Base-by-base conservation (phyloP, 2,329 filamentous ascomycete genomes). In the Cordyceps cateniannulata region DNA sequence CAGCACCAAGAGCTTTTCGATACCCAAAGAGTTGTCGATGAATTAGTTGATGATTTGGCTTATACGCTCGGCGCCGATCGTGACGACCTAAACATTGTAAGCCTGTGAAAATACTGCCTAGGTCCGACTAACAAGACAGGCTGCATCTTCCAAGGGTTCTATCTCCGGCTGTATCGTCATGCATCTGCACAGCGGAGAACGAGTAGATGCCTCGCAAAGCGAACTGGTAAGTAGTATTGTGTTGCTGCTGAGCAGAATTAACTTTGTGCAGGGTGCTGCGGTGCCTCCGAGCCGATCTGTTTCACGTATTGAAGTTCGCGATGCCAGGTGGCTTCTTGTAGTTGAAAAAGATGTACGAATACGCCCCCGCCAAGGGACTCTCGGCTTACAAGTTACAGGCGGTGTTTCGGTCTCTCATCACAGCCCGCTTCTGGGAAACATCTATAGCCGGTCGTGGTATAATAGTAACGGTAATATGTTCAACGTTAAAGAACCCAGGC, bases 91-190 rank as follows among this genome's bases (percentile, higher is more conserved):
- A 91, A 91, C 62, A 86, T 96, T 68, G 89, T 91, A 70, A 57
- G 82, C 2, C 18, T 20, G 49, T 16, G 3, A 6, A 24, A 9
- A 22, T 5, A 14, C 32, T 16, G 6, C 14, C 22, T 18, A 22
- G 16, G 9, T 22, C 16, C 16, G 14, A 20, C 65, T 70, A 20
- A 72, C 50, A 16, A 16, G 7, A 1, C 47, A 90, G 88, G 83
- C 86, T 22, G 90, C 90, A 4, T 83, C 88, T 5, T 85, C 86
- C 2, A 95, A 93, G 70, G 90, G 90, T 0, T 74, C 92, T 0
- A 72, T 91, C 0, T 79, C 79, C 8, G 91, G 91, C 0, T 77
- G 79, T 0, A 69, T 89, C 4, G 70, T 59, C 0, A 71, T 88
- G 2, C 69, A 65, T 4, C 76, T 80, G 38, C 69, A 69, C 7